Conservation (phyloP, 192 early-diverging fungal species). For the Coemansia pectinata region DNA sequence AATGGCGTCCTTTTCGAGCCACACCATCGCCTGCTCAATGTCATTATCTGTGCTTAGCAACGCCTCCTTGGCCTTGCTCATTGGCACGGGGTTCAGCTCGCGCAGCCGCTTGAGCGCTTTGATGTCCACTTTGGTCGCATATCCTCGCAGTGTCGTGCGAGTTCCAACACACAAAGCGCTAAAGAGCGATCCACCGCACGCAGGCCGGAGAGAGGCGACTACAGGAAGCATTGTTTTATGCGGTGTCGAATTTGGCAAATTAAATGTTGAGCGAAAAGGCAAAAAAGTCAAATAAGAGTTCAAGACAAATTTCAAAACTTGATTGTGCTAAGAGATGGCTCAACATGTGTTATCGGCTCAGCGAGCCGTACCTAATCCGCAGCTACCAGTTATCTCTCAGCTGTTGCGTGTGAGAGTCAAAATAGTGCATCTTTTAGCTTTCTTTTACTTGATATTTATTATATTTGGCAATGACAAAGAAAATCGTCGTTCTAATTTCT, state of each 20-base stretch:
- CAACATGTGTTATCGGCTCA: neutral
- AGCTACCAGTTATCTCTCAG: neutral
- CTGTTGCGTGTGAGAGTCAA: too few species aligned
- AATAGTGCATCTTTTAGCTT: neutral
- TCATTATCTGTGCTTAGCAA: slow-evolving; percentile 69
- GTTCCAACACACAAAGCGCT: neutral
- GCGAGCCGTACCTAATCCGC: neutral
- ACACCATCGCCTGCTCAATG: slow-evolving; percentile 74
- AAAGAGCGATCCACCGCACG: neutral
- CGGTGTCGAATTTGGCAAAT: neutral
- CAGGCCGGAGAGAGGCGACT: neutral
- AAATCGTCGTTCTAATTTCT: slow-evolving; percentile 90
- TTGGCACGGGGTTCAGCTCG: slow-evolving; percentile 73
- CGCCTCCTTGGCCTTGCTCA: slow-evolving; percentile 88
- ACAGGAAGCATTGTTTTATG: neutral
- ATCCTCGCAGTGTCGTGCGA: slow-evolving; percentile 10
- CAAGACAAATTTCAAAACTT: neutral
- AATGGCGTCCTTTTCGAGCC: slow-evolving; percentile 77
- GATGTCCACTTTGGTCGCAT: slow-evolving; percentile 56
- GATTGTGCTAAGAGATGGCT: neutral
- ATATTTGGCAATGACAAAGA: slow-evolving; percentile 22
- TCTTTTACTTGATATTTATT: neutral
- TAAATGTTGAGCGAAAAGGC: neutral
- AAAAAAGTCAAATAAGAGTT: neutral
- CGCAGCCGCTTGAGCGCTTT: slow-evolving; percentile 71